Base-by-base conservation (phyloP, 106 monocot genomes). In the Dactylorhiza incarnata region DNA sequence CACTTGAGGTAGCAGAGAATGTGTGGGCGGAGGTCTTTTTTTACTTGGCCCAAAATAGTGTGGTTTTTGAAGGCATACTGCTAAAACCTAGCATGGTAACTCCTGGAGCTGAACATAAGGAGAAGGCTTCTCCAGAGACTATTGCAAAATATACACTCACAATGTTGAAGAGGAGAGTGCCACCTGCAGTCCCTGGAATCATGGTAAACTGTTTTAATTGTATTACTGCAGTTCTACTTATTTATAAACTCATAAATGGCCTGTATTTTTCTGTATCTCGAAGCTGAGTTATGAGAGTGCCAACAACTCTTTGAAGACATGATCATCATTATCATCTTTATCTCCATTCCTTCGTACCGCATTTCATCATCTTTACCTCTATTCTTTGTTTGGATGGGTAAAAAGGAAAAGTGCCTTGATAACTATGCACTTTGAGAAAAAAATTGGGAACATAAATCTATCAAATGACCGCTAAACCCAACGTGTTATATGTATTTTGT, bases 11-110 rank as follows among this genome's bases (percentile, higher is more conserved):
- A 25, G 90, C 95, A 23, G 90, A 95, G 80, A 88, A 82, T 67
- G 95, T 95, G 11, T 95, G 95, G 95, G 78, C 95, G 0, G 90
- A 90, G 76, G 95, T 95, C 5, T 95, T 95, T 83, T 92, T 69
- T 83, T 92, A 88, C 82, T 77, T 95, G 77, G 86, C 95, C 20
- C 78, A 95, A 74, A 95, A 95, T 75, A 88, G 90, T 55, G 95
- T 92, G 2, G 49, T 95, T 73, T 87, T 90, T 77, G 95, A 95
- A 79, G 95, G 92, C 19, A 92, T 92, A 73, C 83, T 95, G 19
- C 84, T 95, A 66, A 95, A 95, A 59, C 95, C 95, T 3, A 95
- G 95, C 69, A 95, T 95, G 95, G 92, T 95, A 11, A 95, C 95
- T 44, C 95, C 95, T 72, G 95, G 95, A 71, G 95, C 95, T 72